These are phyloP conservation scores for Astragalus glycyphyllos DNA, from an alignment of 306 rosid genomes.

Conservation along the genomic window DNA sequence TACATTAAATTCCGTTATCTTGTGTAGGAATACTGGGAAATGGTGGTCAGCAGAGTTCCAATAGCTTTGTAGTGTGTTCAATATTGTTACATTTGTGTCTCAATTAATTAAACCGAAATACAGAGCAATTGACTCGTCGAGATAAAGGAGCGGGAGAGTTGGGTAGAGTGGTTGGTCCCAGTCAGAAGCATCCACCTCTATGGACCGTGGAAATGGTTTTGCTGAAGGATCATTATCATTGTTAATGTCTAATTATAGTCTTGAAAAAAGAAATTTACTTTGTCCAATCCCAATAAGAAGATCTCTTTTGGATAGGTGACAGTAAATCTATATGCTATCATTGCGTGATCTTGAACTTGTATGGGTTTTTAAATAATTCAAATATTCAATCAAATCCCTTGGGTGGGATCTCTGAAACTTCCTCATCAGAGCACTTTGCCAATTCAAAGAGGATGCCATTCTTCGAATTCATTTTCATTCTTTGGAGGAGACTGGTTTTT, in stretches of 20 bases:
- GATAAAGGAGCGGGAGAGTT: slow-evolving; percentile 1
- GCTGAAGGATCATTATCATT: slow-evolving; percentile 53
- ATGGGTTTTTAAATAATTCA: slow-evolving; percentile 37
- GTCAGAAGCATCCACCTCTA: slow-evolving; percentile 38
- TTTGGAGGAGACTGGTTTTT: background rate
- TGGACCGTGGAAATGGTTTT: slow-evolving; percentile 36
- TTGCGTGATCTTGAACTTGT: slow-evolving; percentile 52
- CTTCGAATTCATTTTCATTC: slow-evolving; percentile 38
- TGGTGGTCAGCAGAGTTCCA: background rate
- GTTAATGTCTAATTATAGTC: slow-evolving; percentile 38
- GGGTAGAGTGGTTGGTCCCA: background rate
- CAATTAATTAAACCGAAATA: slow-evolving; percentile 1
- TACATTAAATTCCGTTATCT: too few species aligned
- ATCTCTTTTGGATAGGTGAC: slow-evolving; percentile 47
- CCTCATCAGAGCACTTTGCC: slow-evolving; percentile 42
- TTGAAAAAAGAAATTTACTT: slow-evolving; percentile 46
- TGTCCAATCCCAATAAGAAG: slow-evolving; percentile 53
- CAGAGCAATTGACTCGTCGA: background rate
- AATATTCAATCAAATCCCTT: slow-evolving; percentile 29
- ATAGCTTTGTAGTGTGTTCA: slow-evolving; percentile 5
- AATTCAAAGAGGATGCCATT: slow-evolving; percentile 47
- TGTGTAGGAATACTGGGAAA: too few species aligned
- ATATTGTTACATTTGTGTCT: background rate
- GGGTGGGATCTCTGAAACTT: slow-evolving; percentile 34
- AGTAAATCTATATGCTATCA: slow-evolving; percentile 40